Base-by-base conservation (phyloP, 306 rosid genomes). In the Calophaca sinica region DNA sequence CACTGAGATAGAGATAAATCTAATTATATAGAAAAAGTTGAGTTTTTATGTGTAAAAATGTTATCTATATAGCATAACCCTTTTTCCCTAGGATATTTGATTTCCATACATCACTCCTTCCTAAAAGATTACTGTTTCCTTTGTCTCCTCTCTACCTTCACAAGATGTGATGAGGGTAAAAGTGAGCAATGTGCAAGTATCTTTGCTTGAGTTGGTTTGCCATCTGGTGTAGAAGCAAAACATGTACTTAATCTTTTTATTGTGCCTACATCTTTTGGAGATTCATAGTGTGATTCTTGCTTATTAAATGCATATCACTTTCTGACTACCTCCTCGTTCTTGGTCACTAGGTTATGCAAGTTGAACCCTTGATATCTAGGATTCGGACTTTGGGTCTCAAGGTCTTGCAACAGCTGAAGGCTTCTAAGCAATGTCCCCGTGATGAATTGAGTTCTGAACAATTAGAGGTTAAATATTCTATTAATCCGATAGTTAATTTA, bases 311-410 rank as follows among this genome's bases (percentile, higher is more conserved):
- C 42, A 5, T 68, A 46, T 15, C 68, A n/a, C 26, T 44, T 60
- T 73, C 78, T 84, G 74, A 84, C 46, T 48, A 49, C 75, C 51
- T 85, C 53, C 49, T 36, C 69, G 78, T 70, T 82, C 72, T 63
- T 81, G 80, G 51, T 85, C 28, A 67, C 61, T 84, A 94, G 98
- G 96, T 89, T 77, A 81, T 86, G 85, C 89, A 85, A 84, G 85
- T 84, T 73, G 96, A 87, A 78, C 84, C 89, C 26, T 61, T 90
- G 72, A 75, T 90, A 79, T 86, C 84, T 78, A 84, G 81, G 86
- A 86, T 84, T 62, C 68, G 58, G 79, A 80, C 80, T 64, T 80
- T 86, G 51, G 81, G 79, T 75, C 78, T 88, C 77, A 76, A 85
- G 69, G 62, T 90, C 80, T 85, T 90, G 73, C 87, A 77, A 86